Conservation (phyloP, 768 basidiomycete genomes). For the Boletus rex-veris region DNA sequence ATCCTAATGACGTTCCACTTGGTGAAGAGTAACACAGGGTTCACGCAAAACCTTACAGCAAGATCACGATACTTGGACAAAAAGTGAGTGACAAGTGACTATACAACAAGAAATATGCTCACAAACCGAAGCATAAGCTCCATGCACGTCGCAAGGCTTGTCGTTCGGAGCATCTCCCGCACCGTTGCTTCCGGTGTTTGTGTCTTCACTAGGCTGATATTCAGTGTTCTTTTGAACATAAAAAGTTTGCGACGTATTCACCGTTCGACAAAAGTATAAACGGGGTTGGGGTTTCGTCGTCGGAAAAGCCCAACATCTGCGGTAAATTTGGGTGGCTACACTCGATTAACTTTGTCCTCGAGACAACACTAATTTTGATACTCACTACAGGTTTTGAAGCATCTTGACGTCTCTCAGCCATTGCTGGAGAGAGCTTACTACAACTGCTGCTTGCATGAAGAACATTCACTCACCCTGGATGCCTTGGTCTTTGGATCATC, state of each 20-base stretch:
- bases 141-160: conserved; percentile 38
- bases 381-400: conserved; percentile 49
- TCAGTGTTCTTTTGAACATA: not conserved
- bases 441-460: not conserved
- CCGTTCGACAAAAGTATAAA: conserved; percentile 53
- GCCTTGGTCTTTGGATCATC: conserved; percentile 35
- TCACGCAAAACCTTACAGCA: conserved; percentile 21
- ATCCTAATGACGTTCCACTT: conserved; percentile 30
- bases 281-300: conserved; percentile 42
- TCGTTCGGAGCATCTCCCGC: conserved; percentile 32
- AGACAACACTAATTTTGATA: not conserved
- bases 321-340: conserved; percentile 50
- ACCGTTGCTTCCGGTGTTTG: conserved; percentile 40
- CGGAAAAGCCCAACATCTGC: conserved; percentile 50
- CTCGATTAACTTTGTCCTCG: not conserved
- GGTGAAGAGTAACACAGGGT: not conserved
- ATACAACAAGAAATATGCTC: conserved; percentile 5
- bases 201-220: conserved; percentile 36
- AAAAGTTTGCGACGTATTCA: conserved; percentile 7
- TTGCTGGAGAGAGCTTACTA: conserved; percentile 27
- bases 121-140: conserved; percentile 35
- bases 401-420: conserved; percentile 51
- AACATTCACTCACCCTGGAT: conserved; percentile 26
- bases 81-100: not conserved
- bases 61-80: conserved; percentile 40